Evolutionary conservation across 352 stramenopile genomes (phyloP).

Genomic region (Pythium folliculosum): DNA sequence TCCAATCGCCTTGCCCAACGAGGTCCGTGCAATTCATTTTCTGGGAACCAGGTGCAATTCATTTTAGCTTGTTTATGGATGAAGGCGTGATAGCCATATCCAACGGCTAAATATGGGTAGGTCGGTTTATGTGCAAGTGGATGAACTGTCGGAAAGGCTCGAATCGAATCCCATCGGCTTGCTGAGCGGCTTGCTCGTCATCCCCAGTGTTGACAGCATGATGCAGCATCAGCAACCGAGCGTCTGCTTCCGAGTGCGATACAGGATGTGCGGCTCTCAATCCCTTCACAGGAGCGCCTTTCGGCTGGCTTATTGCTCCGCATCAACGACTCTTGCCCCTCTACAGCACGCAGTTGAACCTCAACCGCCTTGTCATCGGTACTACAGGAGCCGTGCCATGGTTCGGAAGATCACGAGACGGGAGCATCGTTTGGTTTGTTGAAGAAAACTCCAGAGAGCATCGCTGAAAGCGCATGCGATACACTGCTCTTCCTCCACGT

Average conservation of each 20-base stretch:
- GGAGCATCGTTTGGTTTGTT: not conserved
- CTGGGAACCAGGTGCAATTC: not conserved
- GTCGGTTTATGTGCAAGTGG: not conserved
- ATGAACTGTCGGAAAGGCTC: too few species aligned
- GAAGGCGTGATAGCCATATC: not conserved
- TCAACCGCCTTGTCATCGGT: not conserved
- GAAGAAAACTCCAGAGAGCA: not conserved
- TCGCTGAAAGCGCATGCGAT: not conserved
- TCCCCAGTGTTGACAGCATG: too few species aligned
- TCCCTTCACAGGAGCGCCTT: too few species aligned
- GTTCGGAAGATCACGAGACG: not conserved
- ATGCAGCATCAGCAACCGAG: too few species aligned
- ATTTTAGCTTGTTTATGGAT: not conserved
- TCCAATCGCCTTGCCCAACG: not conserved
- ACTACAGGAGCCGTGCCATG: not conserved
- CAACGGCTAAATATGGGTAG: not conserved
- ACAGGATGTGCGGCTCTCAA: too few species aligned
- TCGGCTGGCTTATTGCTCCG: too few species aligned
- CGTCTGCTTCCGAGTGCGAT: too few species aligned
- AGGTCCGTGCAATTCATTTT: slow-evolving; percentile 4
- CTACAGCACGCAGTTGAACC: too few species aligned
- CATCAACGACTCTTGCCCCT: too few species aligned
- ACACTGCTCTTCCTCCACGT: not conserved
- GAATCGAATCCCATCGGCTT: too few species aligned
- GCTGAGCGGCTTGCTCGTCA: too few species aligned